Conservation (phyloP, 2,329 filamentous ascomycete species). For the Cordyceps tenuipes region DNA sequence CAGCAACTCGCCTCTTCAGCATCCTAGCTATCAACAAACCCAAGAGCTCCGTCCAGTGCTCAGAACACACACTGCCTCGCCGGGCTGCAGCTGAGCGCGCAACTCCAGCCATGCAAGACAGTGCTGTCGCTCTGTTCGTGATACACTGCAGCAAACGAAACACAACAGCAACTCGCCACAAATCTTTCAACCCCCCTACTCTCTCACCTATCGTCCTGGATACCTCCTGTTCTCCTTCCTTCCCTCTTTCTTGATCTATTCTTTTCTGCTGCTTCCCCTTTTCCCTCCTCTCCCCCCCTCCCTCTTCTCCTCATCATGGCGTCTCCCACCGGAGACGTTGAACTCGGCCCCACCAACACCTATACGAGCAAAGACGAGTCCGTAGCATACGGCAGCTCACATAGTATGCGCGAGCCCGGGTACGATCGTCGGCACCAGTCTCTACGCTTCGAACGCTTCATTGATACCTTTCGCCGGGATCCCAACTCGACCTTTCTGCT, state of each 20-base stretch:
- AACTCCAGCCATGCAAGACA: not conserved
- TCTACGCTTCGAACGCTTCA: conserved; percentile 31
- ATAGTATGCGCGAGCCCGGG: conserved; percentile 42
- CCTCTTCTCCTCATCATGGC: conserved; percentile 24
- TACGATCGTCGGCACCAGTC: conserved; percentile 29
- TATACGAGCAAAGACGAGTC: conserved; percentile 53
- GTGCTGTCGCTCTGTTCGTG: not conserved
- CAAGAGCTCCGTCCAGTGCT: not conserved
- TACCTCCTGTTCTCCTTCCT: not conserved
- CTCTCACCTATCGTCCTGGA: not conserved
- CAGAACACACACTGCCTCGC: not conserved
- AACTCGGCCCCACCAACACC: conserved; percentile 49
- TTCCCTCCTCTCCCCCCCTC: not conserved
- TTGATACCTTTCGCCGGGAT: conserved; percentile 58
- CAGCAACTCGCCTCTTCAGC: not conserved
- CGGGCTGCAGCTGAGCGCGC: not conserved
- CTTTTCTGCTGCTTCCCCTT: not conserved
- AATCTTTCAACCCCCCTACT: not conserved
- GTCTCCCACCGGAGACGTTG: conserved; percentile 33
- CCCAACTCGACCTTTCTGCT: conserved; percentile 41
- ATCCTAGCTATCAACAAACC: not conserved
- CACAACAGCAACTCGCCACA: conserved; percentile 3
- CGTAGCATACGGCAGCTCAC: conserved; percentile 39
- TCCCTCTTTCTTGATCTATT: not conserved
- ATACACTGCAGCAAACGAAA: conserved; percentile 10